A percentile compares a stretch with the other conserved stretches of the same genome.
These are phyloP conservation scores for Colletotrichum neosansevieriae DNA, from an alignment of 2,329 filamentous ascomycete genomes.

Conservation along the genomic window DNA sequence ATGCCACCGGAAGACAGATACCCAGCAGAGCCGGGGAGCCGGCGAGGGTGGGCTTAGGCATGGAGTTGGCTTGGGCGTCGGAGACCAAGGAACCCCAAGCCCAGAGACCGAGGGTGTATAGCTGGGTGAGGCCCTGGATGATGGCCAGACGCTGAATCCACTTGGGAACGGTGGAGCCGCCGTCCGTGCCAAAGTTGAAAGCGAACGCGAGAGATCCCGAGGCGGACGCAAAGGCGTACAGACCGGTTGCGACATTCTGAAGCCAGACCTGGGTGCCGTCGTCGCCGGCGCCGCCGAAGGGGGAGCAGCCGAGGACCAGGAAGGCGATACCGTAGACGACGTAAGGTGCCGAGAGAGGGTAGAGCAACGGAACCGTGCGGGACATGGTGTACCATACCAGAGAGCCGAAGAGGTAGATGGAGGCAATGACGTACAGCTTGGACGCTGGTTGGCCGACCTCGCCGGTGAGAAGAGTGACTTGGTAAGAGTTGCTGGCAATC, in stretches of 20 bases:
- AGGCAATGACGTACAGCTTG: conserved; percentile 71
- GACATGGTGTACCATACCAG: conserved; percentile 74
- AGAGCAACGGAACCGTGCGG: conserved; percentile 67
- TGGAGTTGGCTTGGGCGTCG: conserved; percentile 34
- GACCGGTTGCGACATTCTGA: conserved; percentile 70
- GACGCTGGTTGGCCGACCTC: conserved; percentile 69
- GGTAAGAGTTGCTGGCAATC: conserved; percentile 75
- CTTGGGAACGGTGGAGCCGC: conserved; percentile 70
- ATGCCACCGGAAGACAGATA: conserved; percentile 68
- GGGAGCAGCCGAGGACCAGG: conserved; percentile 70
- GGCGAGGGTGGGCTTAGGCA: conserved; percentile 44
- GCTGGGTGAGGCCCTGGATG: conserved; percentile 75
- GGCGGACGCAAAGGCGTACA: conserved; percentile 73
- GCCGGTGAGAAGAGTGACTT: conserved; percentile 76
- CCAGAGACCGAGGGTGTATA: conserved; percentile 75
- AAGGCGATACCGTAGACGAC: conserved; percentile 73
- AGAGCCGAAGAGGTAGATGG: conserved; percentile 69
- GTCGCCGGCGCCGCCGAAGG: conserved; percentile 59
- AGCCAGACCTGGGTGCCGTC: conserved; percentile 56
- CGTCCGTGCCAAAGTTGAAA: conserved; percentile 75
- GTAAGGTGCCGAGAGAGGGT: conserved; percentile 70
- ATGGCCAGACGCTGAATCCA: conserved; percentile 76
- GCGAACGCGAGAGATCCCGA: conserved; percentile 75
- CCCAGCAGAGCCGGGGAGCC: conserved; percentile 50
- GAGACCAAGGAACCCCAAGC: conserved; percentile 66